phyloP scores from a whole-genome alignment of 2,329 filamentous ascomycete genomes.

The Coniella lustricola region DNA sequence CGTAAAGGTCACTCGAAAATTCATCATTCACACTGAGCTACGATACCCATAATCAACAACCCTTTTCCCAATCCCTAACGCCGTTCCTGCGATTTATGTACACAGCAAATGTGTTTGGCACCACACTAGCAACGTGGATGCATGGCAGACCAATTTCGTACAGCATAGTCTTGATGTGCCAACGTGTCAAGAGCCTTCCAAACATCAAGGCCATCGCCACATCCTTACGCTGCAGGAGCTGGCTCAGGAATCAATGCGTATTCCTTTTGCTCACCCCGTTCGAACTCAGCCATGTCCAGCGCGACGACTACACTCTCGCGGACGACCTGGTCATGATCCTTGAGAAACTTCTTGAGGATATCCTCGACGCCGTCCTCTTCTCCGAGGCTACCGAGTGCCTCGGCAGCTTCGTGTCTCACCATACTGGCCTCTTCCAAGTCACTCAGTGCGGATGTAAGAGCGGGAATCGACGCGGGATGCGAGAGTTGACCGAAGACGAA shows the following conservation, averaged over 20 bases:
- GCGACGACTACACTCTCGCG: slow-evolving; percentile 92
- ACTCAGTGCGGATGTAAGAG: slow-evolving; percentile 70
- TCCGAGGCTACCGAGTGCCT: slow-evolving; percentile 88
- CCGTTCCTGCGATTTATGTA: not conserved
- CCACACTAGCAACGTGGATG: too few relatives aligned
- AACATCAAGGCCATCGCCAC: slow-evolving; percentile 12
- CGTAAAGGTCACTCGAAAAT: not conserved
- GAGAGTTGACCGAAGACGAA: slow-evolving; percentile 97
- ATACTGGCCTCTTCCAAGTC: slow-evolving; percentile 81
- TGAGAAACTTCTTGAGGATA: slow-evolving; percentile 70
- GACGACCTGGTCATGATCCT: slow-evolving; percentile 89
- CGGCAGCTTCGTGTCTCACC: slow-evolving; percentile 96
- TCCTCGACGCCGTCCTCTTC: slow-evolving; percentile 91
- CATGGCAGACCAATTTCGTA: not conserved
- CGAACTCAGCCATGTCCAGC: slow-evolving; percentile 95
- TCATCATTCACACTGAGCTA: not conserved
- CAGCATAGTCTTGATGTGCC: not conserved
- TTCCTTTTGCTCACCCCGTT: slow-evolving; percentile 79
- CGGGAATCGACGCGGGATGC: slow-evolving; percentile 93
- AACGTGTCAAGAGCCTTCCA: not conserved
- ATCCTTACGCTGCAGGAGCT: slow-evolving; percentile 30
- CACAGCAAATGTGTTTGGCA: too few relatives aligned
- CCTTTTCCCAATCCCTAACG: not conserved
- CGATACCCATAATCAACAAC: slow-evolving; percentile 1
- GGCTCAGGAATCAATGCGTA: slow-evolving; percentile 82